These are phyloP conservation scores for Candida coquimbonensis DNA, from an alignment of 805 yeast species.

Conservation along the genomic window DNA sequence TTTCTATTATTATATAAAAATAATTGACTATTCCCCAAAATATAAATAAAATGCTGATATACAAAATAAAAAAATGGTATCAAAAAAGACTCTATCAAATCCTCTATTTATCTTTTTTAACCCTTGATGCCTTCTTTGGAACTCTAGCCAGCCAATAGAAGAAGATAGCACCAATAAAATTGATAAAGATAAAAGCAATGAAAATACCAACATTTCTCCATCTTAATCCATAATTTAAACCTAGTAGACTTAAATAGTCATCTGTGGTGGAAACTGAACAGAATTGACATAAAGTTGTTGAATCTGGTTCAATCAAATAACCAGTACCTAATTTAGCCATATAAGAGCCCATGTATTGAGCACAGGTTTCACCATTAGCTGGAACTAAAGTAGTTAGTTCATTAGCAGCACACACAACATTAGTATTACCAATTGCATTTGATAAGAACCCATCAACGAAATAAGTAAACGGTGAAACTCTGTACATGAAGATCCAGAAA, in stretches of 20 bases:
- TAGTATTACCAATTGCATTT: conserved; percentile 44
- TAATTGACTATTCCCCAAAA: too few relatives aligned
- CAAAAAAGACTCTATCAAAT: too few relatives aligned
- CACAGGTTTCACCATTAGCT: conserved; percentile 52
- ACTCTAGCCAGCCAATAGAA: conserved; percentile 59
- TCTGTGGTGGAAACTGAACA: conserved; percentile 57
- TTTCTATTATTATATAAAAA: too few relatives aligned
- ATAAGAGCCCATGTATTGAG: conserved; percentile 37
- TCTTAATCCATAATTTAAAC: conserved; percentile 37
- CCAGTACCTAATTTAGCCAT: conserved; percentile 23
- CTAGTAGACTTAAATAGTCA: conserved; percentile 41
- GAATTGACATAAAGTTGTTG: conserved; percentile 47
- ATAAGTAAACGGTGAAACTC: conserved; percentile 63
- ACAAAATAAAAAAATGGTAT: too few relatives aligned
- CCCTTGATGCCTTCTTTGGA: conserved; percentile 47
- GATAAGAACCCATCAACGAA: conserved; percentile 50
- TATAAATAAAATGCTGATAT: too few relatives aligned
- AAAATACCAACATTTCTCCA: conserved; percentile 63
- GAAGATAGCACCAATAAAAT: conserved; percentile 35
- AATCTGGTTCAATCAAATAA: conserved; percentile 5
- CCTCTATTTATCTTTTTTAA: conserved; percentile 11
- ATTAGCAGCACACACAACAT: conserved; percentile 37
- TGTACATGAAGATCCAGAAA: conserved; percentile 74
- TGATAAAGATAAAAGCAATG: conserved; percentile 35
- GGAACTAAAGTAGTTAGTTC: conserved; percentile 47